Base-by-base conservation (phyloP, 257 asterid species). In the Solanum lignicaule region DNA sequence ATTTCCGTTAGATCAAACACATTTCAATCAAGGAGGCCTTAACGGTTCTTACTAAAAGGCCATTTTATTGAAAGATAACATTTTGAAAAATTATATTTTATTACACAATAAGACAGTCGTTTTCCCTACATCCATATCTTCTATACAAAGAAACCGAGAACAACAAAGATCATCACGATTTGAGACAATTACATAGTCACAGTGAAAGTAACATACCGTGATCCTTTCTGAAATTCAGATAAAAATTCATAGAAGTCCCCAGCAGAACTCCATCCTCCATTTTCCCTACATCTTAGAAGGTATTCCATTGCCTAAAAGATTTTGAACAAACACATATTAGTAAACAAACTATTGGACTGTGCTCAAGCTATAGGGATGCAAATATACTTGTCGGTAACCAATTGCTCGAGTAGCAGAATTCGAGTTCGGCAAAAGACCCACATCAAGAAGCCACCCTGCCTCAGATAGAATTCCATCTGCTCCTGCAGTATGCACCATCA, bases 351-450 rank as follows among this genome's bases (percentile, higher is more conserved):
- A 69, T 11, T 29, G 25, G 29, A 76, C 62, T 29, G 73, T 6
- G 82, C 83, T 58, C 27, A 79, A 83, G 33, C 29, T 69, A 65
- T 23, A 66, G 78, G 87, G 38, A 86, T 35, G 86, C 65, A 52
- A 85, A 82, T 81, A 38, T 95, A 97, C 99, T 89, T 97, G 99
- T 93, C 99, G 91, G 86, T 97, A 97, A 87, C 99, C 99, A 87
- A 97, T 97, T 87, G 99, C 98, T 86, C 99, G 98, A 90, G 97
- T 93, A 88, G 99, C 98, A 75, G 98, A 94, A 92, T 91, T 97
- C 48, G 96, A 90, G 90, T 95, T 96, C 29, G 98, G 99, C 90
- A 92, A 87, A 89, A 97, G 98, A 60, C 98, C 98, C 91, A 94
- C 83, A 89, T 95, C 98, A 86, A 97, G 98, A 90, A 97, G 98